Evolutionary conservation across 768 basidiomycete genomes (phyloP).

Genomic region (Mycena rosella): DNA sequence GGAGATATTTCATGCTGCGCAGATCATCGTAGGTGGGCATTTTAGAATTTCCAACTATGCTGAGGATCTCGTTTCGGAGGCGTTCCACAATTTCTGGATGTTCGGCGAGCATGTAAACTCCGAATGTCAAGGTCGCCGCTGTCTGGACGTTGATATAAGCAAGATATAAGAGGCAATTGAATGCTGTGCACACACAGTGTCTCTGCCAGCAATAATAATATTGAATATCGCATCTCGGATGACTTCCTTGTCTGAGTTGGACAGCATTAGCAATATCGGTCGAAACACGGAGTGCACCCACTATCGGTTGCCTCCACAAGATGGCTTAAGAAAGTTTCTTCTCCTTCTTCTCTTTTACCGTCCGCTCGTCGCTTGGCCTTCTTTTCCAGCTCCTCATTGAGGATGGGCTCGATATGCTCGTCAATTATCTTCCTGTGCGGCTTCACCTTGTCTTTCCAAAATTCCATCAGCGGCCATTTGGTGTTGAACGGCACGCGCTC

Average conservation of each 20-base stretch:
- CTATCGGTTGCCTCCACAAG: conserved; percentile 46
- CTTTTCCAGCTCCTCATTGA: conserved; percentile 55
- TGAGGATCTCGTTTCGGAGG: conserved; percentile 64
- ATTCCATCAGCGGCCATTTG: conserved; percentile 23
- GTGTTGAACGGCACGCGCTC: background rate
- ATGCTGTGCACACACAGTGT: conserved; percentile 1
- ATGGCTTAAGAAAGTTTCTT: conserved; percentile 56
- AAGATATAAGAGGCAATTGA: background rate
- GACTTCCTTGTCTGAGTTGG: conserved; percentile 31
- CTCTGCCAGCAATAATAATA: conserved; percentile 40
- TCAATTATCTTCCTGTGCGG: conserved; percentile 49
- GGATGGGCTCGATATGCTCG: conserved; percentile 61
- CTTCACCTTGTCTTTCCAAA: conserved; percentile 22
- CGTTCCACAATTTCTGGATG: conserved; percentile 59
- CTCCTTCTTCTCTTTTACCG: conserved; percentile 30
- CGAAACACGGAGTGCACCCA: background rate
- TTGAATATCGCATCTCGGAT: conserved; percentile 39
- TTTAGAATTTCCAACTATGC: conserved; percentile 55
- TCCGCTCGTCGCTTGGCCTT: conserved; percentile 30
- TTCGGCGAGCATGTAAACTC: conserved; percentile 5
- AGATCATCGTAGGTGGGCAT: conserved; percentile 68
- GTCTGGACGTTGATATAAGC: background rate
- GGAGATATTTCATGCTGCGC: conserved; percentile 67
- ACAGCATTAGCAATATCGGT: no score
- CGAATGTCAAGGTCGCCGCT: conserved; percentile 11